Evolutionary conservation across 208 protist genomes (phyloP).

Genomic region (Porcisia hertigi): DNA sequence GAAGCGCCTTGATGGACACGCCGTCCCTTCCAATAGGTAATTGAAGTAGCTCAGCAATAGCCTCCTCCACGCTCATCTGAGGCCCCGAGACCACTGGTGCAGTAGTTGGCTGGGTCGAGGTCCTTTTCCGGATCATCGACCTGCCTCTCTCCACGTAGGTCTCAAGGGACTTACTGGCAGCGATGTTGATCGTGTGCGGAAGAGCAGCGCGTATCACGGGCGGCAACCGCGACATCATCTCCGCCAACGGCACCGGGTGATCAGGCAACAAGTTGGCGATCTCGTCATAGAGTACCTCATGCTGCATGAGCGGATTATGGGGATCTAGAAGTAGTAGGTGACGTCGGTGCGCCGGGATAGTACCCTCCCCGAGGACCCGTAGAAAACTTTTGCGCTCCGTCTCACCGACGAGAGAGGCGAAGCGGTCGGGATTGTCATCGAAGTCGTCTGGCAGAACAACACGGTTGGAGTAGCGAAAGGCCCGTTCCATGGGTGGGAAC

Average conservation of each 20-base stretch:
- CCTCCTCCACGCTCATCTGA: conserved; percentile 67
- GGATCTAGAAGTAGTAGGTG: conserved; percentile 84
- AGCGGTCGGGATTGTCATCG: conserved; percentile 48
- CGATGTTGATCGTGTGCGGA: conserved; percentile 50
- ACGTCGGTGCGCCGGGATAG: conserved; percentile 60
- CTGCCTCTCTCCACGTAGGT: conserved; percentile 30
- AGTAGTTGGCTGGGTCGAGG: neutral
- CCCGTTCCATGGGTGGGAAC: conserved; percentile 59
- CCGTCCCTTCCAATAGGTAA: conserved; percentile 51
- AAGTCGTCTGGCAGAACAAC: conserved; percentile 67
- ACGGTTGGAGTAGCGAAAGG: conserved; percentile 69
- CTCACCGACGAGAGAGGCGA: conserved; percentile 57
- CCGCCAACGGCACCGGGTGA: conserved; percentile 31
- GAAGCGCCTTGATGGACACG: conserved; percentile 51
- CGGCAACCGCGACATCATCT: conserved; percentile 50
- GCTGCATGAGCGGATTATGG: conserved; percentile 72
- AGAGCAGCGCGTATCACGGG: conserved; percentile 70
- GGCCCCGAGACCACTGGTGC: neutral
- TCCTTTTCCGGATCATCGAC: conserved; percentile 57
- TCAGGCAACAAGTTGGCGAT: conserved; percentile 64
- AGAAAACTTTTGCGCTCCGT: conserved; percentile 43
- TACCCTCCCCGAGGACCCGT: conserved; percentile 45
- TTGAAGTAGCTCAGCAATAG: conserved; percentile 65
- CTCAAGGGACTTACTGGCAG: conserved; percentile 33
- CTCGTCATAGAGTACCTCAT: conserved; percentile 74